Evolutionary conservation across 129 eudicot genomes (phyloP), one percentile per base, ranked within the genome.

Genomic region (Flaveria sonorensis): DNA sequence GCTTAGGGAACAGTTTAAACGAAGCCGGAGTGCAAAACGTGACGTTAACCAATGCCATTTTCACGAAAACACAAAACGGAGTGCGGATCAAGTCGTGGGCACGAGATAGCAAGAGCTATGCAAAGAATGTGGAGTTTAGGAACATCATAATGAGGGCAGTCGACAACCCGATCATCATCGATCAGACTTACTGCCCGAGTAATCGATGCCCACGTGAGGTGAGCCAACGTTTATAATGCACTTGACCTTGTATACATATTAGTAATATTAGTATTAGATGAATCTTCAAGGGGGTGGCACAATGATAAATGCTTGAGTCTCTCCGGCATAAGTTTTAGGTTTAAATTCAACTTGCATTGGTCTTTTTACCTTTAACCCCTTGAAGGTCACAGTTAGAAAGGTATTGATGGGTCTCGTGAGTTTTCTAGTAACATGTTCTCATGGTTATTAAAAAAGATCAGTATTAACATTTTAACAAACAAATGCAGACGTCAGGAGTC

Each of bases 51-150:
- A 81, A 88, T 39, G 68, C 83, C 10, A 71, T 83, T 1, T 92
- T 92, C 73, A 77, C 74, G 3, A 90, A 91, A 24, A 86, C 98
- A 3, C 86, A 89, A 32, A 92, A 92, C 40, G 98, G 98, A 39
- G 81, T 92, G 1, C 75, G 98, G 19, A 88, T 92, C 48, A 92
- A 92, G 84, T 77, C 98, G 2, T 92, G 98, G 98, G 98, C 96
- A 40, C 81, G 96, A 53, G 96, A 92, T 16, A 89, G 93, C 80
- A 88, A 73, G 45, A 87, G 89, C 3, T 92, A 78, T 1, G 96
- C 90, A 0, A 79, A 79, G 5, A 83, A 88, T 42, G 78, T 92
- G 14, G 78, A 81, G 20, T 92, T 74, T 55, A 81, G 82, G 23
- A 83, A 89, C 77, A 85, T 89, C 19, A 56, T 82, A 30, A 92